A percentile compares a stretch with the other conserved stretches of the same genome.
These are phyloP conservation scores for Paramecium pentaurelia DNA, from an alignment of 73 alveolate species.

Conservation along the genomic window DNA sequence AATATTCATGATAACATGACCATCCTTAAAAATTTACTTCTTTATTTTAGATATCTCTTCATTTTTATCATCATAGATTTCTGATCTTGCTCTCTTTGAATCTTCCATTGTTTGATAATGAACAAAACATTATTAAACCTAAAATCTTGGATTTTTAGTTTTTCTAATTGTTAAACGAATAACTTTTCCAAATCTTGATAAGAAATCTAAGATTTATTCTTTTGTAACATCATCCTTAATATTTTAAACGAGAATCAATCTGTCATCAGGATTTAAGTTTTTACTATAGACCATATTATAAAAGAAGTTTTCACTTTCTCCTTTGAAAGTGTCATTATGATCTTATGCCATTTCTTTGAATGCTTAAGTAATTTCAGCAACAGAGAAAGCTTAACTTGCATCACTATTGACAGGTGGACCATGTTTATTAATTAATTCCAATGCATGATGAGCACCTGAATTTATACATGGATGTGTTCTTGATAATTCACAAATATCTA, in stretches of 20 bases:
- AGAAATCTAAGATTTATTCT: neutral
- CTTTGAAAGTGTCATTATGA: constrained; percentile 26
- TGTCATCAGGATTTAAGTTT: constrained; percentile 45
- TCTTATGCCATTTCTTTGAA: neutral
- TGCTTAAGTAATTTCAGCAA: neutral
- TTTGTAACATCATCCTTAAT: constrained; percentile 27
- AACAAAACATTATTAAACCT: constrained; percentile 29
- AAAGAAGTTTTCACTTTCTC: constrained; percentile 25
- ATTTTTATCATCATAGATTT: constrained; percentile 37
- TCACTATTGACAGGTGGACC: constrained; percentile 30
- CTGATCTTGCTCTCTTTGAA: constrained; percentile 48
- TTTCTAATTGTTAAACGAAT: constrained; percentile 31
- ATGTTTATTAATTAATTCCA: neutral
- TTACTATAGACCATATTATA: constrained; percentile 28
- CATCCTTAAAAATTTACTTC: neutral
- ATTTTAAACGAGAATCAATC: constrained; percentile 14
- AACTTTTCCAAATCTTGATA: constrained; percentile 25
- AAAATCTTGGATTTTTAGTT: constrained; percentile 27
- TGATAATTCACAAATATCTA: neutral
- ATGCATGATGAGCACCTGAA: constrained; percentile 23
- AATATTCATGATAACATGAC: constrained; percentile 27
- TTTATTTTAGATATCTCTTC: neutral
- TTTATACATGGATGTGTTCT: constrained; percentile 45
- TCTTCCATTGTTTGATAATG: constrained; percentile 24
- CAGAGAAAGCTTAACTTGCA: neutral